Evolutionary conservation across 805 yeast species (phyloP).

Genomic region (Maudiozyma saulgeensis): DNA sequence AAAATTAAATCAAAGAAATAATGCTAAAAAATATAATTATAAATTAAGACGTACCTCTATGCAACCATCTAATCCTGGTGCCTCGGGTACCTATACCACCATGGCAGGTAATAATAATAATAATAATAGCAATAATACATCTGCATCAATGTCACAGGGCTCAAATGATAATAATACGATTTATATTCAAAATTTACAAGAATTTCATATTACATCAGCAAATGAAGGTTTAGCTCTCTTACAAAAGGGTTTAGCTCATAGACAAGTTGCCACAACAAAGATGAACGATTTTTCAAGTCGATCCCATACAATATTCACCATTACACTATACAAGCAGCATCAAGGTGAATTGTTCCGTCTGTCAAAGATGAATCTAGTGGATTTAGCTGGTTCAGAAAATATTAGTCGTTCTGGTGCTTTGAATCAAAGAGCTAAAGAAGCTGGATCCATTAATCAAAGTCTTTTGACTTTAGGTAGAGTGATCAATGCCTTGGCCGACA

Average conservation of each 20-base stretch:
- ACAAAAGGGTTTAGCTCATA: conserved; percentile 45
- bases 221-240: conserved; percentile 48
- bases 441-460: conserved; percentile 87
- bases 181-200: conserved; percentile 55
- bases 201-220: conserved; percentile 45
- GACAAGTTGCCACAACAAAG: conserved; percentile 65
- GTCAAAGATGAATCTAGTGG: conserved; percentile 80
- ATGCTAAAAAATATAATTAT: conserved; percentile 3
- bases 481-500: conserved; percentile 62
- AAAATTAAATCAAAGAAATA: conserved; percentile 3
- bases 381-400: conserved; percentile 92
- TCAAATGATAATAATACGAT: conserved; percentile 20
- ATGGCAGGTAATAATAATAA: no score
- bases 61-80: neutral
- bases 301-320: conserved; percentile 69
- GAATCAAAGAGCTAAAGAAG: conserved; percentile 81
- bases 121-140: no score
- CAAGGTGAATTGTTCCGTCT: conserved; percentile 39
- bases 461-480: conserved; percentile 82
- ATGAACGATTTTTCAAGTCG: conserved; percentile 66
- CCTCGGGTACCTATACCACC: neutral
- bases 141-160: neutral
- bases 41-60: conserved; percentile 7
- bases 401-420: conserved; percentile 81
- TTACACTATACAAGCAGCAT: conserved; percentile 45